A percentile compares a stretch with the other conserved stretches of the same genome.
phyloP scores from a whole-genome alignment of 805 yeast species.

The Cyberlindnera xishuangbannaensis region DNA sequence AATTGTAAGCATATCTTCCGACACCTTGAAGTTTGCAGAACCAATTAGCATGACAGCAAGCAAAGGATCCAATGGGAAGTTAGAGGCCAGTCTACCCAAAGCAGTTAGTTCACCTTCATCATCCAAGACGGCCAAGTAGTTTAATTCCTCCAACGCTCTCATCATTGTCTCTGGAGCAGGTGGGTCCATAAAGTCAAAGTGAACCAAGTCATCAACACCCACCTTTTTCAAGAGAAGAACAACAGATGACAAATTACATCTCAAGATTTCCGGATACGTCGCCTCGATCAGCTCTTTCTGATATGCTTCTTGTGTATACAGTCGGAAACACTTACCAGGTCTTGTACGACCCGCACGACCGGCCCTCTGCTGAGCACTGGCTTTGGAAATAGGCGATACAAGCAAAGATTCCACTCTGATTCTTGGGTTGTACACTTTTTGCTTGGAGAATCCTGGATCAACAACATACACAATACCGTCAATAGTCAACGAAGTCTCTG shows the following conservation, averaged over 20 bases:
- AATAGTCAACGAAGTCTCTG: constrained; percentile 95
- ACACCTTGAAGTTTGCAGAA: constrained; percentile 78
- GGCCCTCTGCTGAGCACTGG: constrained; percentile 96
- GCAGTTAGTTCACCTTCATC: constrained; percentile 91
- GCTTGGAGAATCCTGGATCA: constrained; percentile 96
- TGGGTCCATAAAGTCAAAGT: constrained; percentile 98
- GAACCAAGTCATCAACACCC: constrained; percentile 93
- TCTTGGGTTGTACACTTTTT: constrained; percentile 94
- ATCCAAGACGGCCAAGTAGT: constrained; percentile 81
- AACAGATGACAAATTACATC: constrained; percentile 86
- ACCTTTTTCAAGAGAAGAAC: constrained; percentile 90
- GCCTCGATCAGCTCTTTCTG: constrained; percentile 91
- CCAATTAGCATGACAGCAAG: constrained; percentile 89
- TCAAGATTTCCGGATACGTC: constrained; percentile 90
- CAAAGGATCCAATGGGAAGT: constrained; percentile 94
- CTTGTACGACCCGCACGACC: constrained; percentile 99
- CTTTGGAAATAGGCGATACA: constrained; percentile 95
- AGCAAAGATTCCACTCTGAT: constrained; percentile 90
- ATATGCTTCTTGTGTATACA: constrained; percentile 96
- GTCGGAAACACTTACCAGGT: constrained; percentile 95
- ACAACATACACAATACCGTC: constrained; percentile 97
- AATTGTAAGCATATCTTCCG: constrained; percentile 81
- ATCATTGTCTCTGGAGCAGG: constrained; percentile 99
- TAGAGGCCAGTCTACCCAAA: constrained; percentile 83
- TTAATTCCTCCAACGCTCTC: constrained; percentile 95